Base-by-base conservation (phyloP, 139 green algal species). In the Chlamydomonas sp. region DNA sequence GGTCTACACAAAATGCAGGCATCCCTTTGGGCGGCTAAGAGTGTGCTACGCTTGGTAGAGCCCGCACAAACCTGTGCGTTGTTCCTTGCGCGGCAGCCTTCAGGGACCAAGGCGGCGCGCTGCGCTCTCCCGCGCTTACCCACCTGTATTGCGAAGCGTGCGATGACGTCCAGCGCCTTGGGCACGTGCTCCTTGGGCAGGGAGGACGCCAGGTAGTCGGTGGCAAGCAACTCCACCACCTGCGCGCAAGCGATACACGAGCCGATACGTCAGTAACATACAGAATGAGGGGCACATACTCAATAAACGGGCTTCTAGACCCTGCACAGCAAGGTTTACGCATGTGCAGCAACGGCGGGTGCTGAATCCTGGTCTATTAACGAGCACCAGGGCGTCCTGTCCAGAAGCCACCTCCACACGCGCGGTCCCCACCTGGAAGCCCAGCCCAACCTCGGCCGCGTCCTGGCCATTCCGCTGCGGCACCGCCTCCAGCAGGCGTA, bases 401-500 rank as follows among this genome's bases (percentile, higher is more conserved):
- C 8, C 16, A 63, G 66, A 18, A 4, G 49, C 4, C 67, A 4
- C 66, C 66, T 66, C 20, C 7, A 6, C 57, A 1, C 77, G n/a
- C 60, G n/a, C 62, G 63, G 5, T 1, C 1, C 78, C 84, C 58
- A 91, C 95, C 87, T 97, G 94, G 72, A 96, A 98, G n/a, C 91
- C 94, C 58, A 95, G 90, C 77, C 84, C 83, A 9, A 96, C 92
- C 15, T 90, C 87, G 10, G 87, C 90, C 1, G 88, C 77, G 59
- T 96, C 84, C 57, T 69, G 49, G 16, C 74, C 94, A 10, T 89
- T 85, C 71, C 84, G 74, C 80, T 71, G 16, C 2, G 96, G 95
- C 71, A 97, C 96, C 18, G 85, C 89, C 75, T 94, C 92, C 84
- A 98, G 87, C 80, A 98, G 90, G n/a, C 94, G 89, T 89, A 98